These are phyloP conservation scores for Trichoderma sp. DNA, from an alignment of 2,329 filamentous ascomycete species.

Conservation along the genomic window DNA sequence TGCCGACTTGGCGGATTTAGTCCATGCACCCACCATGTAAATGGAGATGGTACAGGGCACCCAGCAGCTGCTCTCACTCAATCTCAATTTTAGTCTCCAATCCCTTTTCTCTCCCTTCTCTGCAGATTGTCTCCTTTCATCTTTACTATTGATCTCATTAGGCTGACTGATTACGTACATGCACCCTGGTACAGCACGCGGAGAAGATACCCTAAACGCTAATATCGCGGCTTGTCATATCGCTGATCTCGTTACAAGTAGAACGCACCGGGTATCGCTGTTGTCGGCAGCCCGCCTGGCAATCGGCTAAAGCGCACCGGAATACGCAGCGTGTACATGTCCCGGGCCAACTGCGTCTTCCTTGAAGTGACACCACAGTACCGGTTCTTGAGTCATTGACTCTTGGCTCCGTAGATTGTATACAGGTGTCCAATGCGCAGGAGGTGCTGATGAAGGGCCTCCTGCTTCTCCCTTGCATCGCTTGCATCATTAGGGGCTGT, in stretches of 20 bases:
- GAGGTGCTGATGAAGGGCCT: background rate
- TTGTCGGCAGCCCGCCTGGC: background rate
- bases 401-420: background rate
- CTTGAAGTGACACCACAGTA: background rate
- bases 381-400: background rate
- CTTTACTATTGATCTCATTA: background rate
- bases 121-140: background rate
- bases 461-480: constrained; percentile 10
- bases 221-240: background rate
- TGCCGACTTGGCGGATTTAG: constrained; percentile 3
- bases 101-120: background rate
- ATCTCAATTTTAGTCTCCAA: background rate
- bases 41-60: background rate
- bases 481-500: background rate
- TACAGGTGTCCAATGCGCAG: no score
- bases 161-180: background rate
- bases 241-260: background rate
- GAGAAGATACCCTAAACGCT: background rate
- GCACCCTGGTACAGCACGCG: background rate
- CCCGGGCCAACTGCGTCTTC: background rate
- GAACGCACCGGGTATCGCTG: background rate
- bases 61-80: background rate
- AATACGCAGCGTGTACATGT: background rate
- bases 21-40: background rate
- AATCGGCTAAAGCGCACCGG: background rate